Conservation (phyloP, 2,329 filamentous ascomycete species). For the Venturia carpophila region DNA sequence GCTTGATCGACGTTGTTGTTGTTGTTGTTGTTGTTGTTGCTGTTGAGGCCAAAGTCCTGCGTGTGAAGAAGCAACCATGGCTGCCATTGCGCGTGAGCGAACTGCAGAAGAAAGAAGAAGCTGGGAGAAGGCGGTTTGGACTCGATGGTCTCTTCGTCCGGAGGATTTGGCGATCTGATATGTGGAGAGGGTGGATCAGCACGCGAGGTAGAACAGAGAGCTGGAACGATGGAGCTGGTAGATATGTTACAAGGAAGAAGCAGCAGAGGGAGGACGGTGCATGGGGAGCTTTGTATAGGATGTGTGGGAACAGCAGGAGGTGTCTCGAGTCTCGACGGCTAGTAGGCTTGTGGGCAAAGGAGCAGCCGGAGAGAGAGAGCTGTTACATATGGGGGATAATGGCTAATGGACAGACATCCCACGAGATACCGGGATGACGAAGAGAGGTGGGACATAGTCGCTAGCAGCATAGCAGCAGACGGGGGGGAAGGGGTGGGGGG, state of each 20-base stretch:
- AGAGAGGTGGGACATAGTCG: conserved; percentile 16
- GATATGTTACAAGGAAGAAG: not conserved
- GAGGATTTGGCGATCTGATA: conserved; percentile 2
- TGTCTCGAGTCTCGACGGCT: not conserved
- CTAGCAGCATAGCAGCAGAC: not conserved
- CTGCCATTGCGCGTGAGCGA: conserved; percentile 25
- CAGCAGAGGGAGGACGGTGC: not conserved
- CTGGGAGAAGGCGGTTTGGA: not conserved
- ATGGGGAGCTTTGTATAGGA: not conserved
- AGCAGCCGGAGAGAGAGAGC: conserved; percentile 8
- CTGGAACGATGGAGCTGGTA: conserved; percentile 9
- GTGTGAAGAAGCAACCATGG: conserved; percentile 32
- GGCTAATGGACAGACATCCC: conserved; percentile 15
- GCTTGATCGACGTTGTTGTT: conserved; percentile 17
- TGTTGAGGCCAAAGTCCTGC: conserved; percentile 29
- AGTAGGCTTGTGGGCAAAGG: not conserved
- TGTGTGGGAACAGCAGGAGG: not conserved
- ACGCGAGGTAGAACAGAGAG: conserved; percentile 1
- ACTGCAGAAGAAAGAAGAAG: not conserved
- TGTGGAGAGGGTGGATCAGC: conserved; percentile 8
- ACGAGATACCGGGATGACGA: conserved; percentile 19
- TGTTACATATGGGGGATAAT: conserved; percentile 17
- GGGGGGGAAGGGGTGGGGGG: too few relatives aligned
- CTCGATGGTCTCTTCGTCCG: conserved; percentile 6
- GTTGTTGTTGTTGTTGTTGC: conserved; percentile 21